Evolutionary conservation across 2,329 filamentous ascomycete genomes (phyloP), one percentile per base, ranked within the genome.

Genomic region (Aotearoamyces nothofagi): DNA sequence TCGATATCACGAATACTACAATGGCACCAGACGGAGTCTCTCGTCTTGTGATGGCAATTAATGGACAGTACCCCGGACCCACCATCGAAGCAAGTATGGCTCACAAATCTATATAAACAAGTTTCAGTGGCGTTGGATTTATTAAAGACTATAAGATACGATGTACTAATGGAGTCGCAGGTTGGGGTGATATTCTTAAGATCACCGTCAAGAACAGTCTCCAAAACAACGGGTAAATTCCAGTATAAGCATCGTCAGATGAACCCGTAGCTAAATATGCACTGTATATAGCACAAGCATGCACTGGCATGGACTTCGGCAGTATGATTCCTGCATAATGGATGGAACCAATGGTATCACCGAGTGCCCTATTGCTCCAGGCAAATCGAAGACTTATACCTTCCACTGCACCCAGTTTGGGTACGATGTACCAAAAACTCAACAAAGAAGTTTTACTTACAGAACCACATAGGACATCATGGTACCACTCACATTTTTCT

Each of bases 351-450:
- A 49, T 14, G 56, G 59, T n/a, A 31, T 37, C 9, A 37, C 36
- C 2, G 30, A 39, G 24, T 39, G 36, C 19, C 36, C 36, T n/a
- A 26, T 38, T 33, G 54, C 69, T 3, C 72, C 73, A 0, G 65
- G 64, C 8, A 39, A 51, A 8, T 44, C 42, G 9, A 46, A 45
- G 33, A 52, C 45, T 5, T 58, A 58, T 36, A 45, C 36, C 5
- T 39, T 38, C 17, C 32, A 32, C 17, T 32, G 29, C 3, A 34
- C 32, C 11, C 37, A 37, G 22, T 33, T 23, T 16, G 37, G 37
- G 30, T 37, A 10, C 23, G 66, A n/a, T n/a, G 63, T 72, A 71
- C 30, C 69, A 74, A n/a, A n/a, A n/a, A n/a, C n/a, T n/a, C n/a
- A n/a, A n/a, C n/a, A n/a, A n/a, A n/a, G n/a, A n/a, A n/a, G n/a